Evolutionary conservation across 441 rosid species (phyloP), one percentile per base, ranked within the genome.

Genomic region (Gossypium aridum): DNA sequence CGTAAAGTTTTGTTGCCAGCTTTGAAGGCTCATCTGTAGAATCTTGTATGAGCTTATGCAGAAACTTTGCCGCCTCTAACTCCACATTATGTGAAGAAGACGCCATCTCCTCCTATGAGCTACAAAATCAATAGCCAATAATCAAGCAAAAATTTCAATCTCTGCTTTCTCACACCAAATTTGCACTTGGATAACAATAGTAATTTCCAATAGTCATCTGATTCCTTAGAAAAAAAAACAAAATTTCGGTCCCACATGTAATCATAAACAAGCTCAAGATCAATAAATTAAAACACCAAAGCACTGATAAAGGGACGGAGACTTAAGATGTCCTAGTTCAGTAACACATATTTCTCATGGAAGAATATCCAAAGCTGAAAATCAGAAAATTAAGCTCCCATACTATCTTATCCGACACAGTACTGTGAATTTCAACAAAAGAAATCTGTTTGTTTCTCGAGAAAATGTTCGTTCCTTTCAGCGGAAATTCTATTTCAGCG

Each of bases 21-120:
- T 94, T 94, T 1, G 85, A 86, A 9, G 99, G 99, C 87, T 96
- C 99, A 71, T 96, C 99, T 81, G 85, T 94, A 22, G 99, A 96
- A 77, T 96, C 98, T 77, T 91, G 98, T 76, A 96, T 96, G 74
- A 94, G 98, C 77, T 96, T 93, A 79, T 96, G 99, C 80, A 96
- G 89, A 82, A 94, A 94, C 91, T 96, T 92, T 16, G 99, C 99
- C n/a, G 98, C 98, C 88, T 96, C 99, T 81, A 96, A 69, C 89
- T 96, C 99, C 16, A 94, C 97, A 78, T 91, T 90, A 55, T 90
- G 92, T 4, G 97, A 80, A 75, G 98, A 80, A 47, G 92, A 80
- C 57, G 94, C 80, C 96, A 94, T 94, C 79, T 81, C 86, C 80
- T 80, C 86, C 80, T 80, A 76, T 75, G 77, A 80, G 73, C 83